These are phyloP conservation scores for Tremella mesenterica DNA, from an alignment of 768 basidiomycete species.

Conservation along the genomic window DNA sequence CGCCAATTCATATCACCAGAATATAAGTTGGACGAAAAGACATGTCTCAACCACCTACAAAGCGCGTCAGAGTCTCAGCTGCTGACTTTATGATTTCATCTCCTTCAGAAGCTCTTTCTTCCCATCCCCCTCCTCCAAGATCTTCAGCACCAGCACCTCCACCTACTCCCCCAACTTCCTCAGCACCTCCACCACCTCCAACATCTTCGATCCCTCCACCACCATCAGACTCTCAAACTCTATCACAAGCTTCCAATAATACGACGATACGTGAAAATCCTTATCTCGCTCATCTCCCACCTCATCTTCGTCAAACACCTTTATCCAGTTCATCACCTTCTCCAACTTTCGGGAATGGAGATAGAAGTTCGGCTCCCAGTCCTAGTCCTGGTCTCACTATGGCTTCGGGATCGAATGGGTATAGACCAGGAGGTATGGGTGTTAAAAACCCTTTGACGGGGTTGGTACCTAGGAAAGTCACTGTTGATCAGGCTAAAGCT, in stretches of 20 bases:
- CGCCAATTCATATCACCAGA: not conserved
- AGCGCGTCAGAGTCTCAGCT: slow-evolving; percentile 8
- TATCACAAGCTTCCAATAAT: too few species aligned
- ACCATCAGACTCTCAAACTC: too few species aligned
- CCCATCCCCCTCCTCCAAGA: too few species aligned
- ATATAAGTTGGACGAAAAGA: too few species aligned
- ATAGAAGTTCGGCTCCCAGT: slow-evolving; percentile 11
- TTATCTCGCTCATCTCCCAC: slow-evolving; percentile 26
- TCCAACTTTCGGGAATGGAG: slow-evolving; percentile 12
- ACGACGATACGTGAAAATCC: slow-evolving; percentile 30
- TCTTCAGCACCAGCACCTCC: too few species aligned
- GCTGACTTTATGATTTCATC: slow-evolving; percentile 1
- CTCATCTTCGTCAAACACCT: not conserved
- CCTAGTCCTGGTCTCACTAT: too few species aligned
- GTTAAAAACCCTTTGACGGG: slow-evolving; percentile 58
- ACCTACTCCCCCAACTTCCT: too few species aligned
- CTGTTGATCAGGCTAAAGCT: slow-evolving; percentile 56
- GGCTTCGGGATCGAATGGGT: too few species aligned
- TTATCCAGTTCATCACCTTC: not conserved
- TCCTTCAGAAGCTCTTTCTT: slow-evolving; percentile 7
- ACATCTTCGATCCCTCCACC: too few species aligned
- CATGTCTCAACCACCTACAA: slow-evolving; percentile 18
- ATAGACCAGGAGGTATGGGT: slow-evolving; percentile 6
- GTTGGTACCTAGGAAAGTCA: slow-evolving; percentile 62
- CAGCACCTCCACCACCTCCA: too few species aligned